Conservation (phyloP, 495 filamentous ascomycete genomes). For the Xylaria sp. region DNA sequence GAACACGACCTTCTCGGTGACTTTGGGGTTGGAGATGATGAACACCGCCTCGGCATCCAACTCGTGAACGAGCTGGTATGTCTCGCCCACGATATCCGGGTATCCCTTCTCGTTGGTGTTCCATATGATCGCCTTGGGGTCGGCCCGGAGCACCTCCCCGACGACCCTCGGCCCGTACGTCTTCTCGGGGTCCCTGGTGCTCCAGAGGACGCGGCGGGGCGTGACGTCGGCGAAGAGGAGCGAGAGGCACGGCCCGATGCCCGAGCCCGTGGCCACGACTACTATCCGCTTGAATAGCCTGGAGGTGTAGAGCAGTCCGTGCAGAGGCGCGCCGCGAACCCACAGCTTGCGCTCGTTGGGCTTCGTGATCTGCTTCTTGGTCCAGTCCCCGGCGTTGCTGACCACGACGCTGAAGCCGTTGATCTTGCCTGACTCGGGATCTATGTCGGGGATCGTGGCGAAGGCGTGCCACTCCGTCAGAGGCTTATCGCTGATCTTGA, state of each 20-base stretch:
- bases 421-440: constrained; percentile 51
- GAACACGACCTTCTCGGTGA: constrained; percentile 76
- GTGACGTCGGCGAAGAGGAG: constrained; percentile 52
- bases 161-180: constrained; percentile 56
- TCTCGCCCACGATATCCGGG: constrained; percentile 62
- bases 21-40: constrained; percentile 75
- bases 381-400: constrained; percentile 89
- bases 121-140: constrained; percentile 57
- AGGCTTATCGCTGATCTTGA: constrained; percentile 62
- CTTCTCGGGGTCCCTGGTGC: constrained; percentile 48
- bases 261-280: constrained; percentile 82
- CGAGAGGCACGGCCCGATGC: constrained; percentile 73
- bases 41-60: constrained; percentile 68
- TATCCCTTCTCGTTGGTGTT: constrained; percentile 54
- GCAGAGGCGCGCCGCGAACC: constrained; percentile 60
- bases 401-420: constrained; percentile 75
- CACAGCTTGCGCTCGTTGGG: constrained; percentile 64
- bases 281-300: constrained; percentile 71
- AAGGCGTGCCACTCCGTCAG: constrained; percentile 84
- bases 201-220: constrained; percentile 59
- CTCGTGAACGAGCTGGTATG: constrained; percentile 53
- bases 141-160: constrained; percentile 49
- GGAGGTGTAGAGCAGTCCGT: constrained; percentile 76
- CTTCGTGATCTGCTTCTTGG: constrained; percentile 64
- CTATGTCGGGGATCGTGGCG: constrained; percentile 69